Conservation (phyloP, 805 yeast species). For the Starmera quercuum region DNA sequence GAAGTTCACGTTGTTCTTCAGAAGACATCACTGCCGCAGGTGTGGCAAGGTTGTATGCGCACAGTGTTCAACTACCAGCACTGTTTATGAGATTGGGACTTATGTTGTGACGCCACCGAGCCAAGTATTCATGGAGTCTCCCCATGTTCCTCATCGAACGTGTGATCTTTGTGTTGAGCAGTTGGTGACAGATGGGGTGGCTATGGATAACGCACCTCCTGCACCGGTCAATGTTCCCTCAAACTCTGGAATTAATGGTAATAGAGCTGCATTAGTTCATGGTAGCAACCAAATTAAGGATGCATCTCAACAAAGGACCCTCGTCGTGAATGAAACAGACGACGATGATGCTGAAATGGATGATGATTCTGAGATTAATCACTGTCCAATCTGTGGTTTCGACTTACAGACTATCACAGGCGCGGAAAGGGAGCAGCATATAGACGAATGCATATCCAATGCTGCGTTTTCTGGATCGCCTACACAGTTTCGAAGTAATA, state of each 20-base stretch:
- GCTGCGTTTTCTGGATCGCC: constrained; percentile 62
- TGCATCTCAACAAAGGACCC: constrained; percentile 4
- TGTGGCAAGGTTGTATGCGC: constrained; percentile 81
- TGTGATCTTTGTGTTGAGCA: constrained; percentile 70
- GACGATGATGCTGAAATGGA: constrained; percentile 11
- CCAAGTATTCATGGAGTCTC: constrained; percentile 36
- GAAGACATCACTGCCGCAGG: constrained; percentile 78
- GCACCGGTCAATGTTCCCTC: too few species aligned
- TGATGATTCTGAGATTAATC: constrained; percentile 22
- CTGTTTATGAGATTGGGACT: constrained; percentile 51
- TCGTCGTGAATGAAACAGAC: constrained; percentile 1
- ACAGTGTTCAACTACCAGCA: constrained; percentile 46
- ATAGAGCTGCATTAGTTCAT: constrained; percentile 5
- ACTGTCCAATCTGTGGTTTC: constrained; percentile 35
- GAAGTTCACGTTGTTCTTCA: constrained; percentile 48
- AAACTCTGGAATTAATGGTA: neutral
- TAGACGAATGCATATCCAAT: constrained; percentile 54
- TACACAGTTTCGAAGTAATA: constrained; percentile 48
- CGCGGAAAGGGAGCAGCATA: constrained; percentile 50
- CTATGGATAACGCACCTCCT: too few species aligned
- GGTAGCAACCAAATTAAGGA: constrained; percentile 5
- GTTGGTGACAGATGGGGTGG: constrained; percentile 21
- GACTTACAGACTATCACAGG: constrained; percentile 12
- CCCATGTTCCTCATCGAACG: constrained; percentile 58
- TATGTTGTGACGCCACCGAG: constrained; percentile 49